Conservation (phyloP, 768 basidiomycete species). For the Xerocomellus amylosporus region DNA sequence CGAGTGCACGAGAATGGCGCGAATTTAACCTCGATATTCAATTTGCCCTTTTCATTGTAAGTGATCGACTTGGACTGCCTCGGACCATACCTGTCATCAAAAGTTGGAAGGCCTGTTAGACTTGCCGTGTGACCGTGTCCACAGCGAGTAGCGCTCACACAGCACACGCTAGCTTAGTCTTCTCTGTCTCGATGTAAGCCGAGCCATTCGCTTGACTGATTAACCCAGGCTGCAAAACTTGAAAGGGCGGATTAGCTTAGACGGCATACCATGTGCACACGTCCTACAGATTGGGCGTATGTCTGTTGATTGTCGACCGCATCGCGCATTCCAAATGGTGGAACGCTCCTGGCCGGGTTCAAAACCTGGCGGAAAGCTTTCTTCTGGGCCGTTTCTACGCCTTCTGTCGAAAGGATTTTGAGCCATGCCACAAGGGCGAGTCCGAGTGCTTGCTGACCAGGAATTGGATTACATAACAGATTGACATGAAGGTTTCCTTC, state of each 20-base stretch:
- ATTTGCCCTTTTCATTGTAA: constrained; percentile 83
- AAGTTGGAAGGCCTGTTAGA: constrained; percentile 3
- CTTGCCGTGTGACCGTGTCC: neutral
- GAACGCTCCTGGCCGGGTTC: constrained; percentile 34
- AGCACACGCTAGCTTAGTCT: constrained; percentile 92
- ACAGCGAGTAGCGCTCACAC: constrained; percentile 57
- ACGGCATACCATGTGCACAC: neutral
- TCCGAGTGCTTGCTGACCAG: neutral
- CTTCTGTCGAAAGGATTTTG: constrained; percentile 76
- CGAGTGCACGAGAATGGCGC: constrained; percentile 85
- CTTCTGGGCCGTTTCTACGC: constrained; percentile 88
- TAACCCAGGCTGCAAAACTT: constrained; percentile 87
- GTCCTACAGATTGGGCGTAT: constrained; percentile 85
- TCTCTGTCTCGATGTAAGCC: constrained; percentile 91
- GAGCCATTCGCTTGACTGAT: constrained; percentile 95
- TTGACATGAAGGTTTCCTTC: constrained; percentile 85
- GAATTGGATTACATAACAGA: constrained; percentile 21
- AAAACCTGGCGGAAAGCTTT: constrained; percentile 67
- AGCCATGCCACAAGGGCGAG: constrained; percentile 34
- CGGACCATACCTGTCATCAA: constrained; percentile 65
- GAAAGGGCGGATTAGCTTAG: constrained; percentile 7
- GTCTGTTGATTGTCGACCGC: constrained; percentile 54
- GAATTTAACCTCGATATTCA: constrained; percentile 97
- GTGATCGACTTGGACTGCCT: constrained; percentile 75
- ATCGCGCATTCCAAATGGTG: constrained; percentile 35